A percentile compares a stretch with the other conserved stretches of the same genome.
Evolutionary conservation across 306 rosid species (phyloP).

Genomic region (Trichosanthes cucumerina): DNA sequence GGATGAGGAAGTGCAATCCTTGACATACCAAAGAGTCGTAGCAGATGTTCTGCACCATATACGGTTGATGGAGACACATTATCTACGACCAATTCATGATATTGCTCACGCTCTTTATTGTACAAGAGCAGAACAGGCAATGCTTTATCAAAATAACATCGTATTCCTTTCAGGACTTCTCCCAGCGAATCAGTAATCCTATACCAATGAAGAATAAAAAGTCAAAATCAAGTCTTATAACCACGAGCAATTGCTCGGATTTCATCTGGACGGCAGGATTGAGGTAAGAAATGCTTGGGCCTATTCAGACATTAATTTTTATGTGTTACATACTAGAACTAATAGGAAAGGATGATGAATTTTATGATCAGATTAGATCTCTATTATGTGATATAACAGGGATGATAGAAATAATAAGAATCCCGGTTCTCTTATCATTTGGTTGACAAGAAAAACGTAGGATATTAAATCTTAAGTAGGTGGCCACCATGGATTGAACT

Average conservation of each 20-base stretch:
- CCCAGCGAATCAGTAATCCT: constrained; percentile 65
- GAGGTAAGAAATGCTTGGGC: background rate
- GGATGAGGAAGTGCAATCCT: background rate
- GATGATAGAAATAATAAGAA: background rate
- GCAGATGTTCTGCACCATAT: constrained; percentile 92
- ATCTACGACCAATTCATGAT: constrained; percentile 40
- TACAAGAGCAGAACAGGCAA: constrained; percentile 83
- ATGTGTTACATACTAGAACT: background rate
- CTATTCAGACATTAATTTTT: background rate
- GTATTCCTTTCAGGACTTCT: constrained; percentile 81
- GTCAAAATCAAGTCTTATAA: constrained; percentile 12
- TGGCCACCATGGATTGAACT: too few species aligned
- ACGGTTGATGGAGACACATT: constrained; percentile 67
- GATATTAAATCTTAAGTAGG: too few species aligned
- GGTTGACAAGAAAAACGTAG: too few species aligned
- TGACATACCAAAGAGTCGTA: constrained; percentile 75
- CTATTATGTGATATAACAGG: background rate
- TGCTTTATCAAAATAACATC: constrained; percentile 88
- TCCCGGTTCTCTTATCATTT: background rate
- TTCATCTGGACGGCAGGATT: background rate
- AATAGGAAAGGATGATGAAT: background rate
- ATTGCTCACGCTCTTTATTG: constrained; percentile 85
- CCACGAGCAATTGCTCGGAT: constrained; percentile 12
- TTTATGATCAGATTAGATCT: background rate
- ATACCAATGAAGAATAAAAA: constrained; percentile 20